Evolutionary conservation across 2,329 filamentous ascomycete species (phyloP), one percentile per base, ranked within the genome.

Genomic region (Gremmenia infestans): DNA sequence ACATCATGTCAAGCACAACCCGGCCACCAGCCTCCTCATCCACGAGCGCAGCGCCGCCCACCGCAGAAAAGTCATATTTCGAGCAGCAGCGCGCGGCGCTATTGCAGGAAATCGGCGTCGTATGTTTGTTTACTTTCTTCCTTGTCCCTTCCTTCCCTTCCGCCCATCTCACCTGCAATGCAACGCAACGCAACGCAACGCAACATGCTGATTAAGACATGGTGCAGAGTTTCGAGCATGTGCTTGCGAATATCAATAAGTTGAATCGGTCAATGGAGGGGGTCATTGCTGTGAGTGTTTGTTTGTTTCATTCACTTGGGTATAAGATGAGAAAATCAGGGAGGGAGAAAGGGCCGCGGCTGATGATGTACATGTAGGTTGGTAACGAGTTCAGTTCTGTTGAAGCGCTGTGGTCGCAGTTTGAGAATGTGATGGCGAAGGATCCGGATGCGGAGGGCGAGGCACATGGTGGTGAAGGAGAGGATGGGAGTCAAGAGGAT

Each of bases 321-420:
- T 45, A 53, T 22, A 47, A 35, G 23, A 22, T 22, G 37, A 23
- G 32, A 50, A 43, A 5, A 28, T 5, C 1, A 19, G 3, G 11
- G 11, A 19, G 9, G 17, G 48, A 19, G 22, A 22, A 22, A 2
- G 22, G 28, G 28, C 9, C 28, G 28, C 9, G 28, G 9, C 28
- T 47, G 42, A 14, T 55, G 19, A 54, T 32, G 28, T 42, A 23
- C 49, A n/a, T 32, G 11, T 14, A 90, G 86, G 86, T 99, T 52
- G 94, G 94, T 39, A 96, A 96, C 73, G 94, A 99, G 69, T 97
- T 99, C 74, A 87, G 89, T n/a, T 92, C 91, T 4, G 94, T 99
- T 45, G 94, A 99, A 72, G 91, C 91, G 32, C 80, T 99, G 15
- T 99, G 94, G 94, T 95, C 89, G 40, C 91, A 96, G 68, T 97